Base-by-base conservation (phyloP, 2,329 filamentous ascomycete genomes). In the Dactylellina parvicollis region DNA sequence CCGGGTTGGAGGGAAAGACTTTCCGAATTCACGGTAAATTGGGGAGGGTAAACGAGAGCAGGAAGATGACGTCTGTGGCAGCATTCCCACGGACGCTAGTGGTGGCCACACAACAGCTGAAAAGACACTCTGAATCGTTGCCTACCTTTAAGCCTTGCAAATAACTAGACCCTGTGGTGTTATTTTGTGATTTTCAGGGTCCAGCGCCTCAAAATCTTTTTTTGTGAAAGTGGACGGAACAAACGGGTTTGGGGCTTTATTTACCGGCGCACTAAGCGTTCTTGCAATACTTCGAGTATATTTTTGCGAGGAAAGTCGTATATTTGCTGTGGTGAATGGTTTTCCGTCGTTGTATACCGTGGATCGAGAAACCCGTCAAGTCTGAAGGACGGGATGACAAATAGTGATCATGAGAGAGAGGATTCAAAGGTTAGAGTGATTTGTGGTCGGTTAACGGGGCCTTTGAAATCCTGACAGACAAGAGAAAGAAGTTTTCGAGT, bases 31-130 rank as follows among this genome's bases (percentile, higher is more conserved):
- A 59, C 59, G 46, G 57, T 50, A 62, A 71, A 72, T 65, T 64
- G 59, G 44, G n/a, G 14, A 56, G 42, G 59, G 50, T 40, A 71
- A 72, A 72, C 67, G 59, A 64, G 67, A 50, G 18, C 54, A 64
- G 50, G 34, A 56, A 40, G 22, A 72, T 72, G 67, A 72, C 67
- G 67, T 72, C 67, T 72, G 67, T 59, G 67, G 67, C 50, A 72
- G 44, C 26, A 64, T 64, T 72, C 44, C 57, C 59, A 54, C 60
- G 57, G 50, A 71, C 66, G 50, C 67, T 72, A 72, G 59, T 52
- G 20, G 67, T 55, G 52, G 26, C 46, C 38, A 54, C 32, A 40
- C 46, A 64, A 28, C 59, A 42, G 42, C 66, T 64, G 59, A 57
- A 65, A 9, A 59, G n/a, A 40, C 14, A 22, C 22, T 49, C 18